Base-by-base conservation (phyloP, 2,329 filamentous ascomycete species). In the Arthrinium puccinioides region DNA sequence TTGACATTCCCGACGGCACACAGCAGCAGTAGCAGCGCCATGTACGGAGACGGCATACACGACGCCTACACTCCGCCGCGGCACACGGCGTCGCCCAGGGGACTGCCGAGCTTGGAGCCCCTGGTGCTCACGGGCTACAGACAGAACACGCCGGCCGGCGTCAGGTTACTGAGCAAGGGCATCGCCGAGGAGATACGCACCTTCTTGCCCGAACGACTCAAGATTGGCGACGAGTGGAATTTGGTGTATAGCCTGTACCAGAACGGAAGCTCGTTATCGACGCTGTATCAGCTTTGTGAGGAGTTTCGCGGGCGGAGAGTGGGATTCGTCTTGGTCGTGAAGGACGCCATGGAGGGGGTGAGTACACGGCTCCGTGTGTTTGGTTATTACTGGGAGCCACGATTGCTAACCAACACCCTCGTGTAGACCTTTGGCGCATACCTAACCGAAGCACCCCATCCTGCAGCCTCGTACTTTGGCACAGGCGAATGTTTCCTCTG, bases 401-500 rank as follows among this genome's bases (percentile, higher is more conserved):
- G 18, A n/a, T 27, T n/a, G 23, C 41, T 42, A 41, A 39, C 36
- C 28, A 32, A 25, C 23, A 24, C n/a, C 14, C 28, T 19, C 7
- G 20, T 9, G 21, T 45, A 82, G 75, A 74, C 87, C 28, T 98
- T 98, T 57, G 92, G 92, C 54, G 89, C 89, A 37, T 97, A 97
- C 60, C 77, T 97, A 37, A 94, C 87, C 36, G 90, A 98, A 57
- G 72, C 84, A 35, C 89, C 90, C 9, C 85, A 84, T 49, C 86
- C 87, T 0, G 70, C 79, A 2, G 65, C 87, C 3, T 84, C 89
- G 45, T 98, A 95, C 68, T 98, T 86, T 60, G 92, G 92, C 52
- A 96, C 87, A 10, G 92, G 92, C 52, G 92, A 98, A 62, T 97
- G 90, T 62, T 98, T 94, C 60, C 76, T 94, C 45, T 94, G 87